phyloP scores from a whole-genome alignment of 352 stramenopile species.

The Pythium aquatile region DNA sequence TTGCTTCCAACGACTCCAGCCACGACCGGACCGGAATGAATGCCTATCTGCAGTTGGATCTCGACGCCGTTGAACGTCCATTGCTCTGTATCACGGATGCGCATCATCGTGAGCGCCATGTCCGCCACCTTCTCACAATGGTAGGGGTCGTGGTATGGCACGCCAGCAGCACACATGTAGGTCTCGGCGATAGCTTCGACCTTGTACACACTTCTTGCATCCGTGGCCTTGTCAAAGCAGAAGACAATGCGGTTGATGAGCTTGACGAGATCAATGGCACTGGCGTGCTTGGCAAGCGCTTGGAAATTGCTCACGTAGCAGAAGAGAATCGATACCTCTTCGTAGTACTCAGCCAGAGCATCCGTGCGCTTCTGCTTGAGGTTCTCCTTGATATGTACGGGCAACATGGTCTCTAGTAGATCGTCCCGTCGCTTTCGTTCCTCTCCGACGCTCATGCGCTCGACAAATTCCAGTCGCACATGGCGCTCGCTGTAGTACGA shows the following conservation, averaged over 20 bases:
- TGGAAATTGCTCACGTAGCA: constrained; percentile 86
- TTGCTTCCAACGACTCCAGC: constrained; percentile 81
- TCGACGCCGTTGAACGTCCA: constrained; percentile 72
- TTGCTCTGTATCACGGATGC: constrained; percentile 62
- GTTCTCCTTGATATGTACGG: constrained; percentile 73
- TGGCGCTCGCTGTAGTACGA: constrained; percentile 65
- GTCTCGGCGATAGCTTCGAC: constrained; percentile 86
- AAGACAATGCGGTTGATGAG: constrained; percentile 88
- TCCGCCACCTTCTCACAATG: constrained; percentile 74
- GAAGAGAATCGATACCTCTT: constrained; percentile 82
- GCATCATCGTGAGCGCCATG: constrained; percentile 77
- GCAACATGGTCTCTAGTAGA: constrained; percentile 73
- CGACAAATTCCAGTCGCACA: constrained; percentile 64
- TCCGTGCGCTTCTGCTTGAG: constrained; percentile 71
- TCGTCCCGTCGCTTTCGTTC: constrained; percentile 70
- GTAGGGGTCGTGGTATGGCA: constrained; percentile 61
- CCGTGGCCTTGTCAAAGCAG: constrained; percentile 78
- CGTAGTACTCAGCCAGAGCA: constrained; percentile 64
- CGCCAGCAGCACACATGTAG: constrained; percentile 78
- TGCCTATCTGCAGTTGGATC: constrained; percentile 81
- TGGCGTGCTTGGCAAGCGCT: constrained; percentile 56
- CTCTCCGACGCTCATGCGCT: constrained; percentile 55
- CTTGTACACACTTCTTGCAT: constrained; percentile 78
- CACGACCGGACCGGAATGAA: constrained; percentile 78
- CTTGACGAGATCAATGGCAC: constrained; percentile 75